Evolutionary conservation across 2,329 filamentous ascomycete genomes (phyloP).

Genomic region (Pseudogymnoascus sp.): DNA sequence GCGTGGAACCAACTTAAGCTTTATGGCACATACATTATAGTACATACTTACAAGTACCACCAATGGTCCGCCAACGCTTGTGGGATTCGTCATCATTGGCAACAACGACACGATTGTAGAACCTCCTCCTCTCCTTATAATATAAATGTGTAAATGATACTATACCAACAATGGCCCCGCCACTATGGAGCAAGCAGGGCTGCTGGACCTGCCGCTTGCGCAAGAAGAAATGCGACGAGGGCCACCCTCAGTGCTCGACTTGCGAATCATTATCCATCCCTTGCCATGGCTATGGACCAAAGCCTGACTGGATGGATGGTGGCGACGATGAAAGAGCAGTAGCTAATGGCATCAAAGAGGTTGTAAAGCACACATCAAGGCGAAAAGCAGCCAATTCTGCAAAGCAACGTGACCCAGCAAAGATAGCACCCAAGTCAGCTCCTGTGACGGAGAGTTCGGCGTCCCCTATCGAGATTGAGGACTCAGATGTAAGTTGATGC

Average conservation of each 20-base stretch:
- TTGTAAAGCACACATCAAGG: slow-evolving; percentile 40
- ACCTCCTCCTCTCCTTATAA: not conserved
- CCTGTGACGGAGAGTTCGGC: slow-evolving; percentile 11
- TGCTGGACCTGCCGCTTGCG: slow-evolving; percentile 59
- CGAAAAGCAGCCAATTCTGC: slow-evolving; percentile 33
- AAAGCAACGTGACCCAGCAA: slow-evolving; percentile 11
- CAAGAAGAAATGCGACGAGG: slow-evolving; percentile 60
- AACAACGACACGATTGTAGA: not conserved
- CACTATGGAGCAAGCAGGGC: slow-evolving; percentile 31
- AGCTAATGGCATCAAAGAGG: slow-evolving; percentile 45
- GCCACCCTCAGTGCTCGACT: slow-evolving; percentile 49
- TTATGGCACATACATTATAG: not conserved
- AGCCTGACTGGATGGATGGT: slow-evolving; percentile 22
- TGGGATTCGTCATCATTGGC: not conserved
- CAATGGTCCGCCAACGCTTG: not conserved
- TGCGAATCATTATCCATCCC: slow-evolving; percentile 52
- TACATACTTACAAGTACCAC: not conserved
- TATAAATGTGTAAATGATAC: not conserved
- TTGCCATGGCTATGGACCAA: slow-evolving; percentile 43
- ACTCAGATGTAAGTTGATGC: slow-evolving; percentile 10
- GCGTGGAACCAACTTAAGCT: not conserved
- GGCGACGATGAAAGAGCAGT: slow-evolving; percentile 36
- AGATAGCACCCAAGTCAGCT: slow-evolving; percentile 17
- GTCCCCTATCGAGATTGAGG: slow-evolving; percentile 8
- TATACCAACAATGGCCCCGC: slow-evolving; percentile 14